phyloP scores from a whole-genome alignment of 2,329 filamentous ascomycete species.

The Diplodia scrobiculata region DNA sequence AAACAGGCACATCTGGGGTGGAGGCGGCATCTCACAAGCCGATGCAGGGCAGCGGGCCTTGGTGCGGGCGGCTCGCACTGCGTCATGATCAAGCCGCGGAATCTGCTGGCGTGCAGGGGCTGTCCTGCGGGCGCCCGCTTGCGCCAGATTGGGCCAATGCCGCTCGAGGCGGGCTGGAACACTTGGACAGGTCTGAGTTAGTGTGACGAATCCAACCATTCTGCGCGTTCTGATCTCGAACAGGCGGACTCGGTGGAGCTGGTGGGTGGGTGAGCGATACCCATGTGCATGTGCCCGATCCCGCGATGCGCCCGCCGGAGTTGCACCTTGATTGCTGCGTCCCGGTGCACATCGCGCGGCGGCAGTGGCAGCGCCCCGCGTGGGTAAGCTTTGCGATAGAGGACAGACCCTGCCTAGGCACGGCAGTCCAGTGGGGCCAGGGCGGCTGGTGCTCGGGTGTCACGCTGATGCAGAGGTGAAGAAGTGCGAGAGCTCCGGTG shows the following conservation, averaged over 20 bases:
- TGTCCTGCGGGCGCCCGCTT: not conserved
- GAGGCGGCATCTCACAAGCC: not conserved
- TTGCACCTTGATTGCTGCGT: not conserved
- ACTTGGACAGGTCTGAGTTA: conserved; percentile 15
- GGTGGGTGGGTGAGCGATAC: not conserved
- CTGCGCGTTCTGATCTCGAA: not conserved
- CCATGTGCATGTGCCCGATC: conserved; percentile 17
- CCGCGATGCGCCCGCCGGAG: conserved; percentile 2
- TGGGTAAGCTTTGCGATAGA: conserved; percentile 4
- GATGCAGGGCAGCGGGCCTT: conserved; percentile 12
- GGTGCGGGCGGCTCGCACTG: not conserved
- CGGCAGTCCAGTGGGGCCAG: no score
- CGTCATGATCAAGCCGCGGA: not conserved
- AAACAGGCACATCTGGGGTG: conserved; percentile 3
- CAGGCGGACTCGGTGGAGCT: not conserved
- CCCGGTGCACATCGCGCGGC: not conserved
- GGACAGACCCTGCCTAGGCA: not conserved
- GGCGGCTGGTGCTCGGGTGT: not conserved
- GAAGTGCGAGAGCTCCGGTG: not conserved
- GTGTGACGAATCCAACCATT: conserved; percentile 1
- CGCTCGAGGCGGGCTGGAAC: not conserved
- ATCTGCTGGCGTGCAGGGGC: not conserved
- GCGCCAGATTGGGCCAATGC: not conserved
- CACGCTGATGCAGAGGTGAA: not conserved
- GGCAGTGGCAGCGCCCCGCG: not conserved